Conservation (phyloP, 1,139 yeast species). For the Debaryomyces coudertii region DNA sequence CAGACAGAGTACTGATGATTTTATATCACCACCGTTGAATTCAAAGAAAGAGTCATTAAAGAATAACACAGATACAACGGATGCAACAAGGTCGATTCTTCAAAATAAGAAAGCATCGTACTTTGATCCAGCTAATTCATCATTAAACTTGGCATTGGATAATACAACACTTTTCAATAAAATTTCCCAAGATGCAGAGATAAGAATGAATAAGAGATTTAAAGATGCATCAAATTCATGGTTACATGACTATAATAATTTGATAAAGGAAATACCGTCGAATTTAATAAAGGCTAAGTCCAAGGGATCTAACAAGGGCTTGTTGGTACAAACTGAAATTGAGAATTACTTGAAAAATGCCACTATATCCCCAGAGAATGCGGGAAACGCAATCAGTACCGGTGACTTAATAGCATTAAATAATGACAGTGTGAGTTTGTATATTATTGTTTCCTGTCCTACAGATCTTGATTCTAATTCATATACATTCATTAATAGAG, state of each 20-base stretch:
- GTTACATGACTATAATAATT: conserved; percentile 15
- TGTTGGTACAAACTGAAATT: conserved; percentile 17
- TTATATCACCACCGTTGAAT: background rate
- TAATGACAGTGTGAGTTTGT: conserved; percentile 35
- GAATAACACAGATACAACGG: background rate
- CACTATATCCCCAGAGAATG: conserved; percentile 27
- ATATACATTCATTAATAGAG: conserved; percentile 57
- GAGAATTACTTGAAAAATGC: conserved; percentile 24
- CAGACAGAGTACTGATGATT: background rate
- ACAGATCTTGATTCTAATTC: conserved; percentile 26
- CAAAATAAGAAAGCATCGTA: conserved; percentile 10
- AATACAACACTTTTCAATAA: conserved; percentile 17
- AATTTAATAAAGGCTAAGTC: background rate
- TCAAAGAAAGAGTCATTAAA: background rate
- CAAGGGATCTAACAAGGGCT: conserved; percentile 6
- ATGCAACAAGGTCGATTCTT: conserved; percentile 8
- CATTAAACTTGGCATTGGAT: conserved; percentile 14
- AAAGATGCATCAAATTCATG: conserved; percentile 26
- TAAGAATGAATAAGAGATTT: conserved; percentile 24
- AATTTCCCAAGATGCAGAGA: conserved; percentile 20
- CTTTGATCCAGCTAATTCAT: conserved; percentile 17
- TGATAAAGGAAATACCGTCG: background rate
- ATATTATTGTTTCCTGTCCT: conserved; percentile 39
- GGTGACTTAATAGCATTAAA: conserved; percentile 46
- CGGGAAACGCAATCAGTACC: conserved; percentile 29